These are phyloP conservation scores for Pseudodiploospora longispora DNA, from an alignment of 2,329 filamentous ascomycete species.

Conservation along the genomic window DNA sequence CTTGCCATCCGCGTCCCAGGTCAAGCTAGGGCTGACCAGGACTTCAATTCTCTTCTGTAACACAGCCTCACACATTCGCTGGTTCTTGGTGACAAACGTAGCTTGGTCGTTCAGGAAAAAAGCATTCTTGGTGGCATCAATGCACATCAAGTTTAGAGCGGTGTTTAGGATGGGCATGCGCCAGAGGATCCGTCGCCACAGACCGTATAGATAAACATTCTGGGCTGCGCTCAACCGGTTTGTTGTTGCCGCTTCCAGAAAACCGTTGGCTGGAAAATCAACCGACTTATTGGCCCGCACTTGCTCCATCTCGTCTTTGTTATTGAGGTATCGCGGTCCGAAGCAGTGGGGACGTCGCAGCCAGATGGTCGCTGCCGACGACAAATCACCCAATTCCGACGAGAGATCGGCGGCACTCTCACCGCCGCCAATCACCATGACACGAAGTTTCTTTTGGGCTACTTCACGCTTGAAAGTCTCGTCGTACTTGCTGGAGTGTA, in stretches of 20 bases:
- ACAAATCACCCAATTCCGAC: not conserved
- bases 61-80: not conserved
- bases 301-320: not conserved
- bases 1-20: not conserved
- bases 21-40: not conserved
- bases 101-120: not conserved
- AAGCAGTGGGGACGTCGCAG: not conserved
- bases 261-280: not conserved
- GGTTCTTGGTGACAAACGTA: conserved; percentile 1
- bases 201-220: not conserved
- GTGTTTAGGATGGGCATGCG: not conserved
- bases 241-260: not conserved
- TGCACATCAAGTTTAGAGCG: not conserved
- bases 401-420: not conserved
- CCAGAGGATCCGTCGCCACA: not conserved
- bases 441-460: not conserved
- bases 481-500: not conserved
- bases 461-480: not conserved
- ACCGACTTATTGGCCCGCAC: not conserved
- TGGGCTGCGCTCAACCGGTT: not conserved
- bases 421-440: not conserved
- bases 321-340: not conserved
- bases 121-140: not conserved
- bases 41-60: not conserved
- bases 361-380: not conserved